phyloP scores from a whole-genome alignment of 768 basidiomycete genomes.

The Tylopilus plumbeoviolaceoides region DNA sequence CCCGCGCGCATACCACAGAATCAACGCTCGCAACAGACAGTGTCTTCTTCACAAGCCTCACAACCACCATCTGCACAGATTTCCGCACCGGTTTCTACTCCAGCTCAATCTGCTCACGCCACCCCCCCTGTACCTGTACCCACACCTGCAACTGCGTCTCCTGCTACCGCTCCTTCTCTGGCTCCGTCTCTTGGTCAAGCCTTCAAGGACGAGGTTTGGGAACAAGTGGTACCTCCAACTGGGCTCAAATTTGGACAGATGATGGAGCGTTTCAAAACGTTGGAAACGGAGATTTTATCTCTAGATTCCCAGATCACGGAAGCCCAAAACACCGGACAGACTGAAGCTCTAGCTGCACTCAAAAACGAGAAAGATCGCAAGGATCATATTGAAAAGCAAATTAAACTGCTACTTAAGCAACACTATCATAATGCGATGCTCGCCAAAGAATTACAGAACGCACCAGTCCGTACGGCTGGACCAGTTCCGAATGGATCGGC shows the following conservation, averaged over 20 bases:
- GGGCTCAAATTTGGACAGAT: conserved; percentile 20
- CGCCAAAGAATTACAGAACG: conserved; percentile 10
- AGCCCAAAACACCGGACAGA: conserved; percentile 19
- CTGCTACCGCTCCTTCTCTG: neutral
- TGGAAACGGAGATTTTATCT: conserved; percentile 15
- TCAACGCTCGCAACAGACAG: conserved; percentile 19
- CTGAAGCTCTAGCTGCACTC: conserved; percentile 8
- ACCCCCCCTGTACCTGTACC: conserved; percentile 2
- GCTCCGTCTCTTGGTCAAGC: conserved; percentile 3
- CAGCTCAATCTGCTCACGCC: conserved; percentile 9
- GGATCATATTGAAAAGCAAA: conserved; percentile 9
- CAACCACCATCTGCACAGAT: conserved; percentile 11
- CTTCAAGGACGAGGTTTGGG: conserved; percentile 9
- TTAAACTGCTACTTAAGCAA: conserved; percentile 13
- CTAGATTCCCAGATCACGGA: conserved; percentile 15
- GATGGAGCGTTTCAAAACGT: conserved; percentile 18
- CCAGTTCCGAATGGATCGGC: conserved; percentile 1
- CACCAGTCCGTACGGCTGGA: conserved; percentile 4
- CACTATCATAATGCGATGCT: conserved; percentile 13
- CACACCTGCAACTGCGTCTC: conserved; percentile 7
- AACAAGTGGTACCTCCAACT: conserved; percentile 9
- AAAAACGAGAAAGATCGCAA: neutral
- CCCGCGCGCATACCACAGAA: conserved; percentile 19
- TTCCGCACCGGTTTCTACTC: conserved; percentile 4
- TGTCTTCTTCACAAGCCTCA: conserved; percentile 18